Evolutionary conservation across 1,284 basidiomycete species (phyloP), one percentile per base, ranked within the genome.

Genomic region (Heterobasidion annosum): DNA sequence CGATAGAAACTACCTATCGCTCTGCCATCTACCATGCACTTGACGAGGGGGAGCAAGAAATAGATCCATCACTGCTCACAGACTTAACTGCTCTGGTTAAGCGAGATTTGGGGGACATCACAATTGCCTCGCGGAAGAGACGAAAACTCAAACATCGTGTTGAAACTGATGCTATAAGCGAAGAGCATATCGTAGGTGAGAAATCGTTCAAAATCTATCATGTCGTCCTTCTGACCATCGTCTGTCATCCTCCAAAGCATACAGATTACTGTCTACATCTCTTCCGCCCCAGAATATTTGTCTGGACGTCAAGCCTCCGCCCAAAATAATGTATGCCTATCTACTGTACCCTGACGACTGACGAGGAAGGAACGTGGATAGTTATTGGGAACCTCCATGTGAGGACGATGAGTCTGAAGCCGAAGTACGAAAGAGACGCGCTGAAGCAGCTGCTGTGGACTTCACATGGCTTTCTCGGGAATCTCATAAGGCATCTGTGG

Each of bases 361-460:
- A 56, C 48, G 33, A 6, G 37, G 16, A 16, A 50, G 47, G 10
- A 9, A 52, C 51, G 16, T 15, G 8, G 8, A 16, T 53, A 71
- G 68, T 46, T 53, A 60, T 1, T 50, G 61, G 25, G 67, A 66
- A 35, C 68, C 66, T 15, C 50, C 64, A 8, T 61, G 54, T 15
- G 70, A 69, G 55, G 70, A 71, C 48, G 62, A 64, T 10, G 60
- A 62, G 9, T 53, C 52, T 13, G 66, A 68, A 46, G 68, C 67
- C 6, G 53, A 59, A 37, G 43, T 56, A 1, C 61, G 70, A 32
- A 59, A 58, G 6, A 46, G 59, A 3, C 65, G 62, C 12, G 68
- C 68, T 0, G 58, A 56, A 12, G 64, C 60, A 3, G 60, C 60
- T n/a, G 68, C 68, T 3, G 68, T 71, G 9, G 68, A 70, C 47